These are phyloP conservation scores for Hibiscus tridactylites DNA, from an alignment of 345 rosid genomes.

Conservation along the genomic window DNA sequence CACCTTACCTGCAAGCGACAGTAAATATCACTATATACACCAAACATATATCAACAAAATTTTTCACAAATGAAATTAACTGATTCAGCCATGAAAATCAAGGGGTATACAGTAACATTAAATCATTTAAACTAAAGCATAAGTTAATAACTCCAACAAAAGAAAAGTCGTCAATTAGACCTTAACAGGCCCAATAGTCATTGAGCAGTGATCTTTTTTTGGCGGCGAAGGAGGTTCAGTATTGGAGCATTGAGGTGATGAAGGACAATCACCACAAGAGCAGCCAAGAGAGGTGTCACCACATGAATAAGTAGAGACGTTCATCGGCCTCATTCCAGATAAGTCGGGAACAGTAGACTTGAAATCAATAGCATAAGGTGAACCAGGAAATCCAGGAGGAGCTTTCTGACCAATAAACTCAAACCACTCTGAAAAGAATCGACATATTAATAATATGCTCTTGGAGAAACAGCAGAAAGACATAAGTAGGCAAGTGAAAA, in stretches of 20 bases:
- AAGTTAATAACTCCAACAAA: neutral
- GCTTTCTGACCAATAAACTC: conserved; percentile 84
- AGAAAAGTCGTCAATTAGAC: conserved; percentile 23
- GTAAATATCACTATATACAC: conserved; percentile 18
- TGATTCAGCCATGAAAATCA: neutral
- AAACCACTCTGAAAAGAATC: conserved; percentile 68
- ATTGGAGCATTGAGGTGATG: conserved; percentile 60
- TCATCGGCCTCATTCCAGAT: conserved; percentile 72
- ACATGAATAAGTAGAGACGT: conserved; percentile 69
- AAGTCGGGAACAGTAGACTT: conserved; percentile 41
- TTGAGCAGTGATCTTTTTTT: conserved; percentile 45
- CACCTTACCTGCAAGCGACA: conserved; percentile 62
- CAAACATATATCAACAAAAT: neutral
- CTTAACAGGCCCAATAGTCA: conserved; percentile 65
- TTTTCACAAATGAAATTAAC: neutral
- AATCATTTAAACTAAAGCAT: neutral
- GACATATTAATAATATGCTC: neutral
- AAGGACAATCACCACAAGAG: conserved; percentile 97
- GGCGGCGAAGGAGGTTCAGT: conserved; percentile 63
- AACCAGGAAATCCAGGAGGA: conserved; percentile 66
- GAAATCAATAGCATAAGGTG: conserved; percentile 81
- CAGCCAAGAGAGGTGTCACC: conserved; percentile 86
- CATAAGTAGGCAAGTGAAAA: neutral
- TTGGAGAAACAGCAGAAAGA: neutral
- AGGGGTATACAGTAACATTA: neutral